phyloP scores from a whole-genome alignment of 495 filamentous ascomycete genomes.

The Hypoxylon fuscum region DNA sequence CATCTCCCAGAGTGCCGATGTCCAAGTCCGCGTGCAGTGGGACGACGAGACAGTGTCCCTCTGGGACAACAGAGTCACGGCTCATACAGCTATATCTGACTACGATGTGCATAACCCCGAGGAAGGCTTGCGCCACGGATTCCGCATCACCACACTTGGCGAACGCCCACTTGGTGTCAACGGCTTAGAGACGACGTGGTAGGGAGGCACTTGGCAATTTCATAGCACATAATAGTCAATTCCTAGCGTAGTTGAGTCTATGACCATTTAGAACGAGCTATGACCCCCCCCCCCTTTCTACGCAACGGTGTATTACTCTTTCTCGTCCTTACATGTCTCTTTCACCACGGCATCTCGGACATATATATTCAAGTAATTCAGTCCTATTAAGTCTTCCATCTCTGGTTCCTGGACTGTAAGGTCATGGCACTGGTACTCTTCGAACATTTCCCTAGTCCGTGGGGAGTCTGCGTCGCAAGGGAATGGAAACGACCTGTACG shows the following conservation, averaged over 20 bases:
- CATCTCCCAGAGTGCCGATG: conserved; percentile 63
- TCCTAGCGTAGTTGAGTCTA: too few species aligned
- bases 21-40: conserved; percentile 78
- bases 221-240: too few species aligned
- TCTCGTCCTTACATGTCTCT: too few species aligned
- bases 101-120: conserved; percentile 57
- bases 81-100: conserved; percentile 63
- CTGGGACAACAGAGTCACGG: conserved; percentile 77
- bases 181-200: conserved; percentile 54
- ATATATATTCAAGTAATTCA: too few species aligned
- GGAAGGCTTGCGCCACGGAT: conserved; percentile 58
- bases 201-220: not conserved
- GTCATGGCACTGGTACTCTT: conserved; percentile 12
- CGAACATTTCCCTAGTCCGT: conserved; percentile 10
- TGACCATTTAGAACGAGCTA: too few species aligned
- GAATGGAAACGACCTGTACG: not conserved
- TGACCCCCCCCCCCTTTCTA: too few species aligned
- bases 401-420: conserved; percentile 5
- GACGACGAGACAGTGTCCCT: conserved; percentile 73
- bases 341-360: too few species aligned
- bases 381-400: too few species aligned
- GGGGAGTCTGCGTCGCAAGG: conserved; percentile 8
- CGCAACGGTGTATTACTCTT: too few species aligned
- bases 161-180: conserved; percentile 56
- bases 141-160: conserved; percentile 57